Evolutionary conservation across 345 rosid species (phyloP).

Genomic region (Eucalyptus polybractea): DNA sequence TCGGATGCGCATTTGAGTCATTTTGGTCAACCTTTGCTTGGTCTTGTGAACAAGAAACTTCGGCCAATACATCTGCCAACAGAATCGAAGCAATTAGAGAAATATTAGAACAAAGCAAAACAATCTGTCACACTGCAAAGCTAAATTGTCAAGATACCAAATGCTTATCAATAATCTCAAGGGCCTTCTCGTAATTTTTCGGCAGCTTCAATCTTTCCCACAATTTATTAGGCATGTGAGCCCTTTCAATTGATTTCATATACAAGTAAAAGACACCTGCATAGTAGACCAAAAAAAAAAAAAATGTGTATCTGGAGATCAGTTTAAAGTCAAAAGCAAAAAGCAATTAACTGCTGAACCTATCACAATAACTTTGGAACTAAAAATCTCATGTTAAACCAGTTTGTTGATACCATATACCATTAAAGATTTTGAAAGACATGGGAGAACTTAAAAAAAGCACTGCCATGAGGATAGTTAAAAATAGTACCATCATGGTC

Average conservation of each 20-base stretch:
- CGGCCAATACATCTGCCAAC: conserved; percentile 72
- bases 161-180: conserved; percentile 82
- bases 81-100: background rate
- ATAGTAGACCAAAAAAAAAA: background rate
- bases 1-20: conserved; percentile 98
- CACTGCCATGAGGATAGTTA: background rate
- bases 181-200: conserved; percentile 79
- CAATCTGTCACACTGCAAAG: background rate
- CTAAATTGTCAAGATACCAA: conserved; percentile 31
- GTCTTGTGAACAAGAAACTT: conserved; percentile 79
- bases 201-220: conserved; percentile 95
- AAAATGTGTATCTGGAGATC: background rate
- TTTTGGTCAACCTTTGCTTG: conserved; percentile 88
- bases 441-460: background rate
- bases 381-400: background rate
- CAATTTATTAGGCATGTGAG: conserved; percentile 75
- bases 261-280: conserved; percentile 86
- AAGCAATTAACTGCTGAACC: background rate
- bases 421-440: background rate
- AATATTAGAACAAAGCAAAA: background rate
- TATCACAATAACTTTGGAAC: background rate
- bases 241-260: conserved; percentile 96
- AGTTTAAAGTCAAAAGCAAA: background rate
- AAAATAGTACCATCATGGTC: conserved; percentile 62
- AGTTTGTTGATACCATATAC: background rate